A percentile compares a stretch with the other conserved stretches of the same genome.
These are phyloP conservation scores for Boletus reticuloceps DNA, from an alignment of 768 basidiomycete species.

Conservation along the genomic window DNA sequence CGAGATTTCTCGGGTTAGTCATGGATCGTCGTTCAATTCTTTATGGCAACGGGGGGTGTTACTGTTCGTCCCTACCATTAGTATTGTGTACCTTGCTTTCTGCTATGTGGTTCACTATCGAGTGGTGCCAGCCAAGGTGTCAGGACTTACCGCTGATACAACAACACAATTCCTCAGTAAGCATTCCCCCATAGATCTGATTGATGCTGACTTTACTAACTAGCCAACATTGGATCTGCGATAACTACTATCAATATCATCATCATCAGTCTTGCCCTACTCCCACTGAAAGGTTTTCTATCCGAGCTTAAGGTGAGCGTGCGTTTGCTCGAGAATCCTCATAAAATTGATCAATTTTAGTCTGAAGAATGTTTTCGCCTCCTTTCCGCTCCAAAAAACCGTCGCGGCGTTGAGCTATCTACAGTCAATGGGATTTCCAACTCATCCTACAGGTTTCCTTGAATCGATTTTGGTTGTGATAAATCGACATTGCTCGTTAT, in stretches of 20 bases:
- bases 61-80: conserved; percentile 1
- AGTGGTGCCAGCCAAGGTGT: conserved; percentile 4
- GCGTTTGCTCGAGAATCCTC: no score
- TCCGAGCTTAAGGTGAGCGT: conserved; percentile 9
- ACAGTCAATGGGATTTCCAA: conserved; percentile 15
- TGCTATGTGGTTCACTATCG: conserved; percentile 19
- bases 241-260: conserved; percentile 15
- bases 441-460: conserved; percentile 5
- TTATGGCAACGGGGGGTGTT: conserved; percentile 5
- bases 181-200: background rate
- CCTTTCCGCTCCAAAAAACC: conserved; percentile 1
- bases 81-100: conserved; percentile 11
- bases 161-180: conserved; percentile 10
- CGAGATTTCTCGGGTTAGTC: background rate
- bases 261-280: conserved; percentile 10
- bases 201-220: background rate
- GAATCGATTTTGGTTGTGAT: background rate
- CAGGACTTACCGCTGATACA: background rate
- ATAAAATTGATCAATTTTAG: background rate
- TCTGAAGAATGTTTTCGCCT: conserved; percentile 21
- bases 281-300: conserved; percentile 11
- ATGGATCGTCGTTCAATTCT: background rate
- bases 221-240: conserved; percentile 10
- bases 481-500: conserved; percentile 3
- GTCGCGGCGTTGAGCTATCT: conserved; percentile 2